Evolutionary conservation across 495 filamentous ascomycete species (phyloP), one percentile per base, ranked within the genome.

Genomic region (Penicillium angulare): DNA sequence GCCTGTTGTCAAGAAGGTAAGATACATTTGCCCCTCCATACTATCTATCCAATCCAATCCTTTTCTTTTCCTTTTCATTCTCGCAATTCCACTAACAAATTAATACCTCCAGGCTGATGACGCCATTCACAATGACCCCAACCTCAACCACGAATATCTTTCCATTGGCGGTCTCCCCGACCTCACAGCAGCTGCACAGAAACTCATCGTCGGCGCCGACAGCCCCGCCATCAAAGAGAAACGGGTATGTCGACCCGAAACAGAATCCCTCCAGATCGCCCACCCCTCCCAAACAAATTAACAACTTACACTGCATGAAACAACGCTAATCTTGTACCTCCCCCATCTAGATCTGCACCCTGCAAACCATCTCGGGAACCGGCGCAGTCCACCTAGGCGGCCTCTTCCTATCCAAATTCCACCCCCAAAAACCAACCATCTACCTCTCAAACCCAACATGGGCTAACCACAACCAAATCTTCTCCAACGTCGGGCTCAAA

Each of bases 391-490:
- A 81, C 52, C 71, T 84, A 5, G 79, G 78, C 49, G 78, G 69
- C 24, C 73, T 79, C 50, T 81, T 83, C 67, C 75, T 83, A 36
- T 56, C 76, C 50, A 77, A 75, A 55, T 81, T 78, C 72, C 76
- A 75, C 65, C 79, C 68, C 35, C 62, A 64, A 20, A 79, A 79
- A 63, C 86, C 86, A 61, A 75, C 80, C 49, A 80, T 95, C 69
- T 95, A 96, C 75, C 79, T 97, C 71, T 95, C 90, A 61, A 86
- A 85, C 60, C 93, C 93, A 47, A 99, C 93, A 39, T 99, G 93
- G 93, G 89, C 87, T 49, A 99, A 99, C 73, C 93, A 99, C 82
- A 82, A 92, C 78, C 93, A 99, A 68, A 96, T 99, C 76, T 96
- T 99, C 78, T 79, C 77, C 63, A 99, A 99, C 68, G 91, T 97